Evolutionary conservation across 169 alveolate species (phyloP).

Genomic region (Cryptosporidium baileyi): DNA sequence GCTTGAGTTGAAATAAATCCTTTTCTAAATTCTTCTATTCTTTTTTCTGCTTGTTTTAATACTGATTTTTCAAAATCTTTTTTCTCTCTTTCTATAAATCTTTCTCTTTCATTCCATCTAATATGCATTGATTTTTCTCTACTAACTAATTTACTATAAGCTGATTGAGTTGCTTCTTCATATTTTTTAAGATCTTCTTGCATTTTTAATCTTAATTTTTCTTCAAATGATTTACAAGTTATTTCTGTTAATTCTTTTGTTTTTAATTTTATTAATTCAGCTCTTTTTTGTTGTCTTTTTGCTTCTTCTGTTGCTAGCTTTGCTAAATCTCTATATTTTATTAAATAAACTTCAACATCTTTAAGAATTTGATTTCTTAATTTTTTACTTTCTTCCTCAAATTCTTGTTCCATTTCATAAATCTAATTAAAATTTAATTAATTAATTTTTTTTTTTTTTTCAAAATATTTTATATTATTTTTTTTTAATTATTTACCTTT

Average conservation of each 20-base stretch:
- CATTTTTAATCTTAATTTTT: constrained; percentile 26
- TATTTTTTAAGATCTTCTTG: constrained; percentile 40
- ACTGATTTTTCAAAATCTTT: constrained; percentile 44
- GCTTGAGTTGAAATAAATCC: constrained; percentile 51
- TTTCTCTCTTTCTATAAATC: constrained; percentile 47
- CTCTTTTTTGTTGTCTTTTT: constrained; percentile 50
- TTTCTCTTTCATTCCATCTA: constrained; percentile 58
- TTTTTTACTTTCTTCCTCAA: constrained; percentile 32
- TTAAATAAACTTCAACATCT: constrained; percentile 49
- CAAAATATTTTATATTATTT: not conserved
- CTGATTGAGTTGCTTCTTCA: constrained; percentile 59
- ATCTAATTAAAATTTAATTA: constrained; percentile 4
- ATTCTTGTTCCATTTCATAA: constrained; percentile 49
- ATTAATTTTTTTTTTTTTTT: not conserved
- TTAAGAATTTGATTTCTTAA: constrained; percentile 11
- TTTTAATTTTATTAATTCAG: constrained; percentile 41
- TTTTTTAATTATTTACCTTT: constrained; percentile 19
- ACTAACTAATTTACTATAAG: constrained; percentile 6
- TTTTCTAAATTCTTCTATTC: constrained; percentile 65
- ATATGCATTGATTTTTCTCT: constrained; percentile 36
- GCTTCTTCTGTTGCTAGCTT: constrained; percentile 60
- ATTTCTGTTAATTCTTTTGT: constrained; percentile 54
- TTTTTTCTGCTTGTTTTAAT: constrained; percentile 58
- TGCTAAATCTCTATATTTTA: constrained; percentile 60
- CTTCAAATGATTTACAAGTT: constrained; percentile 59